Evolutionary conservation across 106 monocot species (phyloP).

Genomic region (Allium fistulosum): DNA sequence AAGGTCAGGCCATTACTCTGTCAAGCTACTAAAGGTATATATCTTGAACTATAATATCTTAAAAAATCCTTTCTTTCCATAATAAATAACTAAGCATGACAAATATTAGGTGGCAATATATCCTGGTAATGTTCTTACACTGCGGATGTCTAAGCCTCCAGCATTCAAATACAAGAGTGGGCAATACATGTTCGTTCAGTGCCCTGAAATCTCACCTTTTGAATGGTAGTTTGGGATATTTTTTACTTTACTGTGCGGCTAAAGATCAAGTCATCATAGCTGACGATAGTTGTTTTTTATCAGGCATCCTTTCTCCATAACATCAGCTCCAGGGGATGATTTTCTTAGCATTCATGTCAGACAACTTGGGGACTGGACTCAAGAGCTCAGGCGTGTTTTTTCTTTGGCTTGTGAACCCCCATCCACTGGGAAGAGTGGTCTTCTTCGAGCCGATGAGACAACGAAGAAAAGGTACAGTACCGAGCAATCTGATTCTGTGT

Average conservation of each 20-base stretch:
- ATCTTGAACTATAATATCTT: background rate
- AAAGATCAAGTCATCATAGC: background rate
- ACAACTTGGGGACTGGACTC: constrained; percentile 69
- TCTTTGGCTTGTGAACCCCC: constrained; percentile 59
- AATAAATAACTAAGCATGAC: background rate
- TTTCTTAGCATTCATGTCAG: constrained; percentile 63
- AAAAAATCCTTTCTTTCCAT: background rate
- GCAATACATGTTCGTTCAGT: constrained; percentile 92
- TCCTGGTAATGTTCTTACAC: constrained; percentile 80
- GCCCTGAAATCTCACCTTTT: constrained; percentile 77
- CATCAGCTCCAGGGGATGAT: constrained; percentile 69
- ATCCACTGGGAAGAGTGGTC: constrained; percentile 52
- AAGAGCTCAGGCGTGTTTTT: constrained; percentile 59
- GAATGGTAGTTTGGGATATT: constrained; percentile 47
- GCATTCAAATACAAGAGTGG: constrained; percentile 84
- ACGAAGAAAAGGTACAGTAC: constrained; percentile 37
- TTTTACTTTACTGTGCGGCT: background rate
- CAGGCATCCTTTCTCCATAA: constrained; percentile 81
- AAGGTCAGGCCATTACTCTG: constrained; percentile 68
- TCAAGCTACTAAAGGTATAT: constrained; percentile 69
- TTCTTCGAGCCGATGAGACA: constrained; percentile 63
- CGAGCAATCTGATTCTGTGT: background rate
- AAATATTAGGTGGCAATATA: constrained; percentile 81
- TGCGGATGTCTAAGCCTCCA: constrained; percentile 87
- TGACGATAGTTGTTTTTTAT: background rate